phyloP scores from a whole-genome alignment of 192 early-diverging fungal genomes.

The Geranomyces variabilis region DNA sequence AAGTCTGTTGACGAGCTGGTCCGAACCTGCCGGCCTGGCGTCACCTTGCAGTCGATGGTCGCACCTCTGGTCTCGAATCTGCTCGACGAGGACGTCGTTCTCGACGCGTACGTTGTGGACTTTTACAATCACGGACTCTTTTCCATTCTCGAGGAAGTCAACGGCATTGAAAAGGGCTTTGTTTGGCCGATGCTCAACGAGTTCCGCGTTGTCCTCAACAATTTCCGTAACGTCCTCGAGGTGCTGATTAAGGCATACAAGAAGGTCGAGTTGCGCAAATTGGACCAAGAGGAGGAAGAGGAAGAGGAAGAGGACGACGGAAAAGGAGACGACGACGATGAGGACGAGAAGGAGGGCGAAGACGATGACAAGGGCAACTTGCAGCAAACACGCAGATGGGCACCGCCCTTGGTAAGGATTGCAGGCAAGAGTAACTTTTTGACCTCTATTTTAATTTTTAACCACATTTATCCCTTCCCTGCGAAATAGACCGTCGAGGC shows the following conservation, averaged over 20 bases:
- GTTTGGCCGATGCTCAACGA: slow-evolving; percentile 32
- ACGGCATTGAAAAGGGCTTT: slow-evolving; percentile 32
- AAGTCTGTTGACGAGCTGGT: slow-evolving; percentile 24
- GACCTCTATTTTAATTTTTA: too few relatives aligned
- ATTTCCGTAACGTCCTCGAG: slow-evolving; percentile 7
- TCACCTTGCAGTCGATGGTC: slow-evolving; percentile 19
- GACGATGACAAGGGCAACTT: slow-evolving; percentile 16
- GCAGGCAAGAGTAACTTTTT: background rate
- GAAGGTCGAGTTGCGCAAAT: background rate
- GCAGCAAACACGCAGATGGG: slow-evolving; percentile 11
- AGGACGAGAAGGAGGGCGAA: slow-evolving; percentile 13
- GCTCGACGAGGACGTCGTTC: background rate
- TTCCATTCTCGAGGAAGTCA: slow-evolving; percentile 21
- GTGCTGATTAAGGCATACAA: slow-evolving; percentile 12
- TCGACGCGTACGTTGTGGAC: slow-evolving; percentile 37
- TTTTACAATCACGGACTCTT: slow-evolving; percentile 39
- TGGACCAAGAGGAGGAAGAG: slow-evolving; percentile 12
- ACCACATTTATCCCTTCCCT: too few relatives aligned
- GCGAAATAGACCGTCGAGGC: background rate
- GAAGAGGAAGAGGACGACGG: slow-evolving; percentile 22
- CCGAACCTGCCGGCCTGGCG: slow-evolving; percentile 13
- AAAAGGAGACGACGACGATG: slow-evolving; percentile 15
- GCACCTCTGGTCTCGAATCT: slow-evolving; percentile 26
- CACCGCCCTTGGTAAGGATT: background rate
- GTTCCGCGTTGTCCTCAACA: slow-evolving; percentile 20